Evolutionary conservation across 768 basidiomycete genomes (phyloP).

Genomic region (Pluteus cervinus): DNA sequence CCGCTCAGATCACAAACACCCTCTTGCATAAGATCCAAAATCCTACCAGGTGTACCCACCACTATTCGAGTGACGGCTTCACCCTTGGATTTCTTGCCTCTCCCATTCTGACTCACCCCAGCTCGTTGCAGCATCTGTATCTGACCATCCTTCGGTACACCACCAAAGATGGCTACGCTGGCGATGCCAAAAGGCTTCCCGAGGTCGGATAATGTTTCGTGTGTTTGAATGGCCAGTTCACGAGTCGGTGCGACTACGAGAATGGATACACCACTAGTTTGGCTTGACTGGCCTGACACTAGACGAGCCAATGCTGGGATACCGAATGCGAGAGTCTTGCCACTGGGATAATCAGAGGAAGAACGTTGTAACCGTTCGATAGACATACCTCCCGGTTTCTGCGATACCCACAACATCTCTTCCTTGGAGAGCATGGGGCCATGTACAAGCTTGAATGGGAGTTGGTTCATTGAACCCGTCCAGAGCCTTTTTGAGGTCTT

Average conservation of each 20-base stretch:
- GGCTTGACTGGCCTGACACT: slow-evolving; percentile 29
- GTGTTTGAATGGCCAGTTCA: slow-evolving; percentile 93
- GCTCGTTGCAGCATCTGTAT: slow-evolving; percentile 56
- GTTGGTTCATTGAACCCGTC: slow-evolving; percentile 79
- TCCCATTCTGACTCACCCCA: too few relatives aligned
- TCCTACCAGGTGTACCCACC: slow-evolving; percentile 92
- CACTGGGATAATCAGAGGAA: slow-evolving; percentile 36
- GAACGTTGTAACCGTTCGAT: not conserved
- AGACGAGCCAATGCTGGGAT: slow-evolving; percentile 80
- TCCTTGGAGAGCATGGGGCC: slow-evolving; percentile 81
- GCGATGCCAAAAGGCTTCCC: slow-evolving; percentile 71
- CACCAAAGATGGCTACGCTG: slow-evolving; percentile 89
- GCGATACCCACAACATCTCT: slow-evolving; percentile 94
- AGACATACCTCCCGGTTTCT: slow-evolving; percentile 78
- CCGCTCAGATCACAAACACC: slow-evolving; percentile 76
- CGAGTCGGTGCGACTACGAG: slow-evolving; percentile 93
- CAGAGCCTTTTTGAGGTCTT: slow-evolving; percentile 57
- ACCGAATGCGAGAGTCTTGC: slow-evolving; percentile 95
- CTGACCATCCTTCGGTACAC: slow-evolving; percentile 88
- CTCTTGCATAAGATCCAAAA: slow-evolving; percentile 87
- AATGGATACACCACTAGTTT: slow-evolving; percentile 41
- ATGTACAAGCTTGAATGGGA: slow-evolving; percentile 92
- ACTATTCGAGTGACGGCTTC: slow-evolving; percentile 63
- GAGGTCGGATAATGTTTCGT: slow-evolving; percentile 70
- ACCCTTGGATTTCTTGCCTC: slow-evolving; percentile 44